Evolutionary conservation across 2,329 filamentous ascomycete genomes (phyloP), one percentile per base, ranked within the genome.

Genomic region (Helotiales sp.): DNA sequence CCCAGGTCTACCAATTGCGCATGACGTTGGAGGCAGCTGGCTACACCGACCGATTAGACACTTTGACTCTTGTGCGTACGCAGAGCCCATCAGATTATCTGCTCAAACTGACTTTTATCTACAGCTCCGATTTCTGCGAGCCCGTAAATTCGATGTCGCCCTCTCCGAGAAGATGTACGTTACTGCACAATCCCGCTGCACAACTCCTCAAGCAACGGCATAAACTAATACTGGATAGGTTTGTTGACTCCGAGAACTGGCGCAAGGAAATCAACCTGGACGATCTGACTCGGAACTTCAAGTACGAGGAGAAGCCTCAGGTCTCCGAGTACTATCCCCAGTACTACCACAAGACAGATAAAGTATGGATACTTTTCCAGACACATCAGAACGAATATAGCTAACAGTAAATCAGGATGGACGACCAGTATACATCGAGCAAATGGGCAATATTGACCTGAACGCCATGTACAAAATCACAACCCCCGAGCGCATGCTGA

Each of bases 321-420:
- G 87, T 99, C 67, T 92, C 92, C 81, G 84, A 95, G 81, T 97
- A 92, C 85, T 99, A 99, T 83, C 93, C 93, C 57, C 96, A 99
- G 83, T 99, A 96, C 85, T 99, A 99, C 84, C 96, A 99, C 87
- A 97, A 97, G 85, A 95, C 89, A 13, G 93, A 96, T 82, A 93
- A 93, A 82, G 89, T 90, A 69, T 54, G 49, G n/a, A 40, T 10
- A 13, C 20, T 13, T 20, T 24, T 8, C 55, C 15, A 45, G 30
- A 37, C 1, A 20, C 45, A 8, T 37, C 13, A 26, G 32, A 20
- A 28, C 10, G 43, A 13, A 58, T n/a, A 47, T 32, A 55, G 13
- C 66, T 76, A 61, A 75, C 59, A 61, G 54, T 20, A 26, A 24
- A 20, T 13, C 61, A 97, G 93, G 96, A 98, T 83, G 96, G 96